Evolutionary conservation across 78 protist genomes (phyloP).

Genomic region (Bigelowiella natans): DNA sequence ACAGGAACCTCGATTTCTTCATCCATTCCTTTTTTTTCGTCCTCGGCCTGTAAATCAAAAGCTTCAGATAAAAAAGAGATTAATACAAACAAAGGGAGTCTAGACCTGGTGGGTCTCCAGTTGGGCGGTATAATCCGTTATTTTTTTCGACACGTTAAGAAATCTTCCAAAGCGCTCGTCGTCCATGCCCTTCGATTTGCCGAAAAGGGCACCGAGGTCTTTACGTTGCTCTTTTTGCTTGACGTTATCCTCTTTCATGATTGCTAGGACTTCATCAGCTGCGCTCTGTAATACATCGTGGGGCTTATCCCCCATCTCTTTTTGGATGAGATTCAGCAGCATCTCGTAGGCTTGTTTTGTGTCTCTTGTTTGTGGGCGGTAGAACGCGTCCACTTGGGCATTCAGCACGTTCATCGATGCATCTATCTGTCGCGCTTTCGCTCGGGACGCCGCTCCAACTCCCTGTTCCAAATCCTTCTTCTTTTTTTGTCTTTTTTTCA

Average conservation of each 20-base stretch:
- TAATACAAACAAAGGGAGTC: neutral
- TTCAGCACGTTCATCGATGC: constrained; percentile 18
- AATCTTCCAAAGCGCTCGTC: constrained; percentile 44
- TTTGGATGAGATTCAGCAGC: constrained; percentile 35
- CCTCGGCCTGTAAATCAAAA: neutral
- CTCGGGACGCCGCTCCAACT: neutral
- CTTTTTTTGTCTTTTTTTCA: neutral
- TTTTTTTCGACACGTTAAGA: constrained; percentile 30
- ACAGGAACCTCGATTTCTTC: constrained; percentile 73
- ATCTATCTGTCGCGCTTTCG: neutral
- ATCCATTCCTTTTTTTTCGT: constrained; percentile 65
- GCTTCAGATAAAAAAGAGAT: neutral
- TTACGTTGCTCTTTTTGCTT: neutral
- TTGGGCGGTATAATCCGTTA: constrained; percentile 53
- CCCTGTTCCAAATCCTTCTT: constrained; percentile 11
- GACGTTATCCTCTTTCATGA: constrained; percentile 50
- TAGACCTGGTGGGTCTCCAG: neutral
- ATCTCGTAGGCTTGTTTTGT: constrained; percentile 52
- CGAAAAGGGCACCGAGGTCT: neutral
- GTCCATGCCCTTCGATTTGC: constrained; percentile 8
- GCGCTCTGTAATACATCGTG: constrained; percentile 67
- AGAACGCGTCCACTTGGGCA: constrained; percentile 42
- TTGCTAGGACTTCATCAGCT: constrained; percentile 73
- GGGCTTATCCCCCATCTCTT: constrained; percentile 56
- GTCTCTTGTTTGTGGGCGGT: constrained; percentile 59